Evolutionary conservation across 2,329 filamentous ascomycete genomes (phyloP).

Genomic region (Fusarium metavorans): DNA sequence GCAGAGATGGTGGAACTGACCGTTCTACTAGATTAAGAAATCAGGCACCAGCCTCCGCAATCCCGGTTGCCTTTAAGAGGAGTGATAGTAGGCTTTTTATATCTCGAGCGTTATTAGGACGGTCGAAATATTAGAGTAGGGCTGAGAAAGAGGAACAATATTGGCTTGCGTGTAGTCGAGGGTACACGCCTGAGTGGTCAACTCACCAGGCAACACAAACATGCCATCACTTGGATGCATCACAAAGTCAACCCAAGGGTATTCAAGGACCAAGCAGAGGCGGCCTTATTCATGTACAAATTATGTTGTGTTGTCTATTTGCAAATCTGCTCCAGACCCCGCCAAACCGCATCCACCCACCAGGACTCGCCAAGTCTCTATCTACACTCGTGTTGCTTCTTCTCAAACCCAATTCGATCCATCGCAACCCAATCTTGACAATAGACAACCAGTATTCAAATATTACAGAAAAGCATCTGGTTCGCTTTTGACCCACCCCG

Average conservation of each 20-base stretch:
- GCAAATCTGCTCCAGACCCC: slow-evolving; percentile 32
- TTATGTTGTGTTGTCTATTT: slow-evolving; percentile 17
- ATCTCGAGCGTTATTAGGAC: background rate
- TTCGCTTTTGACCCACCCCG: slow-evolving; percentile 30
- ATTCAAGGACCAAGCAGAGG: background rate
- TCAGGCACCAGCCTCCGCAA: background rate
- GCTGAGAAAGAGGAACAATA: background rate
- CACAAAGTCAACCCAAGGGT: too few species aligned
- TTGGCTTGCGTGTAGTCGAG: background rate
- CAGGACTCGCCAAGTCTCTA: slow-evolving; percentile 27
- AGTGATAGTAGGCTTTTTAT: background rate
- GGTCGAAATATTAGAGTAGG: background rate
- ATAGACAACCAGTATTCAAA: slow-evolving; percentile 46
- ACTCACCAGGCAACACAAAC: background rate
- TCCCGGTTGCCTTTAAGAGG: background rate
- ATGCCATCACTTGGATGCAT: background rate
- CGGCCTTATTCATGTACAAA: background rate
- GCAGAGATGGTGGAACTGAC: background rate
- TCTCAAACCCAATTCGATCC: background rate
- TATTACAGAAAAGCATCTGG: slow-evolving; percentile 45
- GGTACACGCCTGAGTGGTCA: background rate
- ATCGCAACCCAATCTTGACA: slow-evolving; percentile 22
- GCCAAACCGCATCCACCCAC: slow-evolving; percentile 14
- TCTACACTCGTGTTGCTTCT: slow-evolving; percentile 10
- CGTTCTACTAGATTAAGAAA: background rate